Evolutionary conservation across 73 alveolate species (phyloP).

Genomic region (Symbiodinium pilosum): DNA sequence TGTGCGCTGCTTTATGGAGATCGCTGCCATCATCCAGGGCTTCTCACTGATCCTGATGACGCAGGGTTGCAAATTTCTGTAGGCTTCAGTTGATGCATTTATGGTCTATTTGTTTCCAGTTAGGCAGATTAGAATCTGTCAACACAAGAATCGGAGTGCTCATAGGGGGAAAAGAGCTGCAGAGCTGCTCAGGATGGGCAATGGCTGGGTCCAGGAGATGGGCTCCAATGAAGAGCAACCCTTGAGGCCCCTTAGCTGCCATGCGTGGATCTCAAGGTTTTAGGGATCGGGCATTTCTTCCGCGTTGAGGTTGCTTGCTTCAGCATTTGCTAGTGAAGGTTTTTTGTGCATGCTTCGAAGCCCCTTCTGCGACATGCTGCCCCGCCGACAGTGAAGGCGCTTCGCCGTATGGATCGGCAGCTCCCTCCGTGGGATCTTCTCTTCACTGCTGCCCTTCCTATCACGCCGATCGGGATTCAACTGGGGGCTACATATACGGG

Average conservation of each 20-base stretch:
- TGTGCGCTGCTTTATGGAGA: conserved; percentile 87
- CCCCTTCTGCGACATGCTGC: too few relatives aligned
- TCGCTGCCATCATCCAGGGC: conserved; percentile 88
- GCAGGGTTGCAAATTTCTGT: background rate
- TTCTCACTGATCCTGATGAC: conserved; percentile 72
- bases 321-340: too few relatives aligned
- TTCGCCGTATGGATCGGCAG: conserved; percentile 76
- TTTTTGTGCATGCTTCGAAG: too few relatives aligned
- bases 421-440: conserved; percentile 22
- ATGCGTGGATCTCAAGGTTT: background rate
- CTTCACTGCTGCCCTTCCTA: conserved; percentile 1
- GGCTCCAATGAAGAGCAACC: conserved; percentile 80
- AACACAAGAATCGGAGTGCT: background rate
- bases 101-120: too few relatives aligned
- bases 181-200: background rate
- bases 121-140: background rate
- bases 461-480: too few relatives aligned
- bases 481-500: too few relatives aligned
- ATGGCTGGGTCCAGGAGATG: conserved; percentile 61
- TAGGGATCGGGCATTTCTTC: too few relatives aligned
- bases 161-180: too few relatives aligned
- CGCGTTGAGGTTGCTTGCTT: too few relatives aligned
- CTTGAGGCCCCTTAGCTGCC: conserved; percentile 29
- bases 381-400: background rate
- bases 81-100: background rate